Evolutionary conservation across 805 yeast genomes (phyloP), one percentile per base, ranked within the genome.

Genomic region (Teunomyces stri): DNA sequence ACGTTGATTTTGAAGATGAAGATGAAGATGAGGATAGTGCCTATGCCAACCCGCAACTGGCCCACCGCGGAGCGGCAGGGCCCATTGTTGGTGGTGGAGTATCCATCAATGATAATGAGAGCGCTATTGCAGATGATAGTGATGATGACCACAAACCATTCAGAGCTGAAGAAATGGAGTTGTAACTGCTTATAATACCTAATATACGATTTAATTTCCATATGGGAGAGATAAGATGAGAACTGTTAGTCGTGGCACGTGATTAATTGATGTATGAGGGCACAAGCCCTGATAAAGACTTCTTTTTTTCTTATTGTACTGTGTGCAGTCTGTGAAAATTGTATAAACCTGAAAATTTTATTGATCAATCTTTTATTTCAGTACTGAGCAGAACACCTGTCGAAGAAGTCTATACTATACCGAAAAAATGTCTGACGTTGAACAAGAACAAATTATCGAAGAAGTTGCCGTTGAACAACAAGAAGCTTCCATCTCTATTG

Each of bases 1-100:
- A 89, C 64, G 88, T 92, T 36, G 98, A 92, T 66, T 92, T 92
- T 61, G 97, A 92, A 66, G 98, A 92, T 64, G 97, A 90, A 16
- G 96, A 87, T 38, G 91, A 83, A 30, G 75, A 72, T 4, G 48
- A 50, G 22, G 52, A 40, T 21, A 37, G 16, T 6, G 25, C 31
- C 13, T 45, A 46, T 28, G 49, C 50, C 11, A 20, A 49, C 6
- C 43, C 43, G 13, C 48, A 48, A 28, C 34, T 18, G 6, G 33
- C 40, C 34, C 29, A 25, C 29, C 35, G 42, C 15, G 45, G 38
- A 20, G 56, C 47, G 12, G 47, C 30, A 37, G 60, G 57, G 4
- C 58, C 59, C 4, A 51, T 50, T 22, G 52, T 56, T 4, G 56
- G 50, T 18, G 56, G 59, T 3, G 38, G 36, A n/a, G 20, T 16